Evolutionary conservation across 352 stramenopile genomes (phyloP).

Genomic region (Globisporangium abappressorium): DNA sequence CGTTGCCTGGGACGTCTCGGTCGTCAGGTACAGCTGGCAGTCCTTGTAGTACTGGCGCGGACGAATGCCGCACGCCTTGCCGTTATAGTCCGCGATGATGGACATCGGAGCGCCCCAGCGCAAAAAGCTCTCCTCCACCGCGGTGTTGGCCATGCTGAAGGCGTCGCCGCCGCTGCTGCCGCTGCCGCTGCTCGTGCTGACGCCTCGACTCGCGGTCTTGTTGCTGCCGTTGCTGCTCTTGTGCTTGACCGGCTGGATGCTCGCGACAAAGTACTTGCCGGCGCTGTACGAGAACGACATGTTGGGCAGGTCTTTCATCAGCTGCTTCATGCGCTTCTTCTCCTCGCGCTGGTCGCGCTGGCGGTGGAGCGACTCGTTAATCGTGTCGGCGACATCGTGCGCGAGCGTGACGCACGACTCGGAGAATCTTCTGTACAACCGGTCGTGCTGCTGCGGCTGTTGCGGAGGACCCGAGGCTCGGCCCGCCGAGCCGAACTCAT

Average conservation of each 20-base stretch:
- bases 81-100: slow-evolving; percentile 53
- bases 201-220: background rate
- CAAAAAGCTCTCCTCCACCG: slow-evolving; percentile 32
- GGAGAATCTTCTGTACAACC: slow-evolving; percentile 20
- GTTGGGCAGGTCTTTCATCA: slow-evolving; percentile 73
- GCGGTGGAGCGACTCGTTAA: slow-evolving; percentile 36
- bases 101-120: slow-evolving; percentile 67
- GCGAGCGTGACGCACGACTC: slow-evolving; percentile 41
- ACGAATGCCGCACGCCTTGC: slow-evolving; percentile 51
- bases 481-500: background rate
- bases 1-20: slow-evolving; percentile 47
- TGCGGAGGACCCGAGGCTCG: background rate
- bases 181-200: background rate
- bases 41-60: slow-evolving; percentile 80
- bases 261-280: slow-evolving; percentile 64
- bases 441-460: slow-evolving; percentile 5
- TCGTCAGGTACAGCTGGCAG: slow-evolving; percentile 70
- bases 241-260: slow-evolving; percentile 38
- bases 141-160: slow-evolving; percentile 21
- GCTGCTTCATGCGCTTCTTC: slow-evolving; percentile 38
- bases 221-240: slow-evolving; percentile 10
- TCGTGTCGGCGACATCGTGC: slow-evolving; percentile 21
- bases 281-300: slow-evolving; percentile 63
- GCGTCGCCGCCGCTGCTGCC: slow-evolving; percentile 26
- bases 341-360: slow-evolving; percentile 51